These are phyloP conservation scores for Scytalidium sp. DNA, from an alignment of 2,329 filamentous ascomycete genomes.

Conservation along the genomic window DNA sequence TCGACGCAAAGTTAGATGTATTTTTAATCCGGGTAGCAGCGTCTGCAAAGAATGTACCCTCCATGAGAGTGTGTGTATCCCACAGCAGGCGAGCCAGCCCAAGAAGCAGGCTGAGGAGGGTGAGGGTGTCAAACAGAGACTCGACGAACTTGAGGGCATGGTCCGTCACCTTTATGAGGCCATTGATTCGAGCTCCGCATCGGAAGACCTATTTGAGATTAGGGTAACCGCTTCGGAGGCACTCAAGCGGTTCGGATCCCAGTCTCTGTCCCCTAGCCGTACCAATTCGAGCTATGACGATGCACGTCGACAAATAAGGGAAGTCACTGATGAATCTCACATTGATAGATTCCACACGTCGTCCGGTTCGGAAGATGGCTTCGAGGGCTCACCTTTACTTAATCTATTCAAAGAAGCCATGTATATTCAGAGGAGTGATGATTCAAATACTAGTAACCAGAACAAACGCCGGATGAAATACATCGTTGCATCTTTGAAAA, in stretches of 20 bases:
- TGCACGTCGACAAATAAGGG: too few species aligned
- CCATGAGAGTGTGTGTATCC: constrained; percentile 40
- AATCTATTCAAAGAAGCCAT: constrained; percentile 15
- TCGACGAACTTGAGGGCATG: constrained; percentile 25
- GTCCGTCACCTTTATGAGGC: constrained; percentile 13
- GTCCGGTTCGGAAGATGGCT: neutral
- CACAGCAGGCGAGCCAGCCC: constrained; percentile 33
- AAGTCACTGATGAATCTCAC: neutral
- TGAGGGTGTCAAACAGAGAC: constrained; percentile 7
- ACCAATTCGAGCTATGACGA: neutral
- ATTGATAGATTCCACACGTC: neutral
- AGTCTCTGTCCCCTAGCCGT: neutral
- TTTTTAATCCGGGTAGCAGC: constrained; percentile 33
- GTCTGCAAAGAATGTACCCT: constrained; percentile 42
- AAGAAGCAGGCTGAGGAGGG: constrained; percentile 10
- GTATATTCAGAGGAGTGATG: constrained; percentile 8
- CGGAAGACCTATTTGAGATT: constrained; percentile 1
- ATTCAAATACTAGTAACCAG: constrained; percentile 1
- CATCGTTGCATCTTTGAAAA: constrained; percentile 2
- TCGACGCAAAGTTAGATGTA: constrained; percentile 47
- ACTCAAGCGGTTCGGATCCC: constrained; percentile 3
- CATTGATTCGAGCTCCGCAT: constrained; percentile 6
- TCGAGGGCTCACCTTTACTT: constrained; percentile 14
- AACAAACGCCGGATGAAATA: neutral
- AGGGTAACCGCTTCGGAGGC: constrained; percentile 8